A percentile compares a stretch with the other conserved stretches of the same genome.
phyloP scores from a whole-genome alignment of 257 asterid species.

The Rubia yunnanensis region DNA sequence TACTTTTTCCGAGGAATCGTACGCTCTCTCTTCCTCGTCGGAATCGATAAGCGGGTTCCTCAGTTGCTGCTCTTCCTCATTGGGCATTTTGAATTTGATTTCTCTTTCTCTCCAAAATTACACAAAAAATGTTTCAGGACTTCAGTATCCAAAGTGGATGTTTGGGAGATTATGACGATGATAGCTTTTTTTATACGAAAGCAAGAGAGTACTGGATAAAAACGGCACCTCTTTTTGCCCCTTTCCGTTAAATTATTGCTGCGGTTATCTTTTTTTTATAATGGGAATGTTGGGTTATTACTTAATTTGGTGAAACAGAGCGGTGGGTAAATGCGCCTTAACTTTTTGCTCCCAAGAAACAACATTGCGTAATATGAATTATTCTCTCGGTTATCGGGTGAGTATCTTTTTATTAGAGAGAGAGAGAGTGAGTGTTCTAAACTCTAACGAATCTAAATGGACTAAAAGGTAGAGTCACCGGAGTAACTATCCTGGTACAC shows the following conservation, averaged over 20 bases:
- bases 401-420: too few species aligned
- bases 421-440: too few species aligned
- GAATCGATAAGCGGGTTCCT: constrained; percentile 12
- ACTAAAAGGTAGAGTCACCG: too few species aligned
- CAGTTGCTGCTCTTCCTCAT: constrained; percentile 15
- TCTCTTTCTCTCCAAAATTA: neutral
- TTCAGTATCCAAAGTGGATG: neutral
- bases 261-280: neutral
- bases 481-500: too few species aligned
- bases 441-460: too few species aligned
- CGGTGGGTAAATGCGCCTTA: too few species aligned
- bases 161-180: neutral
- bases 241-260: neutral
- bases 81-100: constrained; percentile 9
- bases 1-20: constrained; percentile 18
- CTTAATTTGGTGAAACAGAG: neutral
- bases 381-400: too few species aligned
- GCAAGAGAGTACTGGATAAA: neutral
- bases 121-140: neutral
- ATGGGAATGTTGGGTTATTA: neutral
- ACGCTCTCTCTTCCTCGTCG: constrained; percentile 22
- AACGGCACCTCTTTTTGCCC: neutral
- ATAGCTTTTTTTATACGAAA: neutral
- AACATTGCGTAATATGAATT: too few species aligned
- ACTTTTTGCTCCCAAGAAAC: too few species aligned